These are phyloP conservation scores for Rhynchospora pubera DNA, from an alignment of 176 grass and related monocot species.

Conservation along the genomic window DNA sequence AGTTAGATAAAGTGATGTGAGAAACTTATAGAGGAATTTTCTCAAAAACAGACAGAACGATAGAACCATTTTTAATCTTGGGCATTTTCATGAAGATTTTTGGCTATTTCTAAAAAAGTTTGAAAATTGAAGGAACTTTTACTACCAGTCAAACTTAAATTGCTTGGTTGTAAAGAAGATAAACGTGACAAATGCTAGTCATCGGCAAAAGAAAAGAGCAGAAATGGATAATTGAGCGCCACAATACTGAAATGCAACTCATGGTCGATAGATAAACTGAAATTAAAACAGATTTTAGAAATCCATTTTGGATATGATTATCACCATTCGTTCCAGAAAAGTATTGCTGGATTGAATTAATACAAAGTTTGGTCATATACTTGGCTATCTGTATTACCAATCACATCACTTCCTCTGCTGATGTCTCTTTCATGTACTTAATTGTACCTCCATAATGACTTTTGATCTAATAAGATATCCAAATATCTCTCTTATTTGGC, in stretches of 20 bases:
- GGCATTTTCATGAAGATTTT: not conserved
- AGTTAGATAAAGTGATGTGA: too few relatives aligned
- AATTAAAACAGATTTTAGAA: not conserved
- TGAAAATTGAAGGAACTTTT: not conserved
- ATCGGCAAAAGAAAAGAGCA: not conserved
- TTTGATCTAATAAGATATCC: not conserved
- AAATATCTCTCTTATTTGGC: not conserved
- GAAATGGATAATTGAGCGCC: not conserved
- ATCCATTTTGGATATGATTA: not conserved
- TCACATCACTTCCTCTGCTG: not conserved
- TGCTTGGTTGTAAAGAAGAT: not conserved
- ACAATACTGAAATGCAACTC: not conserved
- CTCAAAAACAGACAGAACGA: not conserved
- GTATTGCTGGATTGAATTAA: too few relatives aligned
- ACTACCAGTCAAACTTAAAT: too few relatives aligned
- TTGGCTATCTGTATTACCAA: not conserved
- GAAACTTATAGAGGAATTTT: not conserved
- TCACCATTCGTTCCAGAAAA: too few relatives aligned
- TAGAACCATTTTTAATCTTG: not conserved
- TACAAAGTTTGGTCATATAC: not conserved
- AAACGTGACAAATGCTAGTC: not conserved
- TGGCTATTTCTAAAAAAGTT: not conserved
- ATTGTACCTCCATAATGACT: not conserved
- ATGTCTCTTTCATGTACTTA: conserved; percentile 1
- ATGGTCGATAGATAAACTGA: not conserved